These are phyloP conservation scores for Rhexocercosporidium sp. DNA, from an alignment of 2,329 filamentous ascomycete genomes.

Conservation along the genomic window DNA sequence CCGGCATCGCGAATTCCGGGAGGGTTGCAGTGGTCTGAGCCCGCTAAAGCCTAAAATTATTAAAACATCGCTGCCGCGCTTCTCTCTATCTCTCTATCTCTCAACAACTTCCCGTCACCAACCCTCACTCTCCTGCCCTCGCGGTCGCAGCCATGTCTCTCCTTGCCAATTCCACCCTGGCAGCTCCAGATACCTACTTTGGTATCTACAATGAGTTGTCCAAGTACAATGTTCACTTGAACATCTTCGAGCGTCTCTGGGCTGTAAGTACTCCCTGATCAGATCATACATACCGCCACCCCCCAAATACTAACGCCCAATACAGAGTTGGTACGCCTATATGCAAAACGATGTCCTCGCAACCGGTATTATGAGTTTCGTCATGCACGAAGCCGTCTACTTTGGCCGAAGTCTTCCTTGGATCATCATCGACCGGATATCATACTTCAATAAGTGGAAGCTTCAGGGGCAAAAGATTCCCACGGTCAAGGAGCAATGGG, in stretches of 20 bases:
- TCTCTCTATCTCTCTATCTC: background rate
- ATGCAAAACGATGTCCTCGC: conserved; percentile 98
- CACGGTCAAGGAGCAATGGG: conserved; percentile 90
- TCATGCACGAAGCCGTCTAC: conserved; percentile 93
- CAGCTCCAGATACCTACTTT: conserved; percentile 50
- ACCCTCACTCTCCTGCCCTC: conserved; percentile 2
- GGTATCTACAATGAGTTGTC: conserved; percentile 66
- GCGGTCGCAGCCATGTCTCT: conserved; percentile 28
- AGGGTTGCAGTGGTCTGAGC: conserved; percentile 14
- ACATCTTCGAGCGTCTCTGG: conserved; percentile 87
- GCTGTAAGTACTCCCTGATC: conserved; percentile 59
- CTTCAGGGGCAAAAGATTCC: conserved; percentile 88
- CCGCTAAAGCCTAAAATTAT: conserved; percentile 16
- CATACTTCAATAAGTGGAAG: conserved; percentile 92
- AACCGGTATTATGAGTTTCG: conserved; percentile 96
- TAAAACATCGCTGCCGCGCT: conserved; percentile 11
- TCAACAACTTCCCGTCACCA: conserved; percentile 19
- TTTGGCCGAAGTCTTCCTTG: conserved; percentile 88
- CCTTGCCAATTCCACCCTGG: conserved; percentile 38
- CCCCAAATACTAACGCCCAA: conserved; percentile 32
- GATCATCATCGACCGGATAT: conserved; percentile 88
- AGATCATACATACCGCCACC: conserved; percentile 22
- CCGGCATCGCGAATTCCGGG: conserved; percentile 17
- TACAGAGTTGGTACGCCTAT: conserved; percentile 87
- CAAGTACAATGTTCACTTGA: conserved; percentile 79